Base-by-base conservation (phyloP, 305 asterid genomes). In the Nicotiana rustica region DNA sequence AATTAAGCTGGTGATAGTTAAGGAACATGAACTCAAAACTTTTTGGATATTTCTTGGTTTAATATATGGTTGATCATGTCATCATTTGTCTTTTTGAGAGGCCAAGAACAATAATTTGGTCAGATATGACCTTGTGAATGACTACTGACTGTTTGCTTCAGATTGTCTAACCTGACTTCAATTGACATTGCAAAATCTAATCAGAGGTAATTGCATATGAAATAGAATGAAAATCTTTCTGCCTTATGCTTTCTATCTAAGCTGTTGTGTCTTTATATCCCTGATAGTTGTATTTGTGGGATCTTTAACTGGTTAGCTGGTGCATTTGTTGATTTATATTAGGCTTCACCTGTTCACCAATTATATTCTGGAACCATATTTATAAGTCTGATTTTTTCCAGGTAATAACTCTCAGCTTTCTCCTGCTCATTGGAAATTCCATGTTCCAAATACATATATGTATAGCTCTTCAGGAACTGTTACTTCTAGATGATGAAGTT, bases 231-330 rank as follows among this genome's bases (percentile, higher is more conserved):
- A 47, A 36, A 1, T 18, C n/a, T n/a, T 69, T 8, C 6, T 25
- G n/a, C 55, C 18, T 35, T 68, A 36, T 36, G 55, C 55, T 36
- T 68, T 68, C 76, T 36, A 41, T 67, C 17, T 67, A 67, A 67
- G 41, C 21, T 59, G 29, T n/a, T 5, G 65, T n/a, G 25, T 21
- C 25, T 17, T n/a, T 17, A 59, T 2, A 59, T 59, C 64, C 64
- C 64, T 59, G 10, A 19, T 59, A 5, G 21, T 17, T 56, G 3
- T 5, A 56, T 56, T 67, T 67, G 13, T 67, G 52, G 49, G n/a
- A 35, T 13, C 29, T 67, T 67, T 35, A 8, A 57, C 62, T 17
- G 62, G 10, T 57, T 6, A 17, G 1, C 62, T 4, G 47, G 2
- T 41, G 49, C 49, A 2, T 41, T 41, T 36, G 2, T 68, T 52